A percentile compares a stretch with the other conserved stretches of the same genome.
These are phyloP conservation scores for Lignosus rhinocerotis DNA, from an alignment of 1,284 basidiomycete genomes.

Conservation along the genomic window DNA sequence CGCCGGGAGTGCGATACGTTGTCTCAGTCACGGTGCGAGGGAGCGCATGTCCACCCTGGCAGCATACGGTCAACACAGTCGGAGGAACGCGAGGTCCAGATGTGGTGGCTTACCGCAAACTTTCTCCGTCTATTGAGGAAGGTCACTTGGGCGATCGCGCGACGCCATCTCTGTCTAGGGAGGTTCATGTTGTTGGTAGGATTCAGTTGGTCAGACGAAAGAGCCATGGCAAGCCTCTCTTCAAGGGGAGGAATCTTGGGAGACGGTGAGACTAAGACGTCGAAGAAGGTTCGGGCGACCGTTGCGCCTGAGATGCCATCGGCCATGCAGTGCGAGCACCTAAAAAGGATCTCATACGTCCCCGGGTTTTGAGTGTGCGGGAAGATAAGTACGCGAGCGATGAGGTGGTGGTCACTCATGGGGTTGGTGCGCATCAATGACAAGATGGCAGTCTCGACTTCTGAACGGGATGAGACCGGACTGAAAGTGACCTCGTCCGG, in stretches of 20 bases:
- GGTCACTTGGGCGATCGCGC: constrained; percentile 46
- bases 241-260: constrained; percentile 29
- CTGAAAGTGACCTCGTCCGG: constrained; percentile 39
- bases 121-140: constrained; percentile 33
- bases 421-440: constrained; percentile 15
- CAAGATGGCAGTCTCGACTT: constrained; percentile 27
- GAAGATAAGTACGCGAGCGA: constrained; percentile 21
- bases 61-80: neutral
- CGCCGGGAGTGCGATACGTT: constrained; percentile 40
- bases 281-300: constrained; percentile 45
- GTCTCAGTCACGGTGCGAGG: constrained; percentile 38
- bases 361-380: constrained; percentile 17
- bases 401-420: constrained; percentile 16
- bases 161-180: constrained; percentile 48
- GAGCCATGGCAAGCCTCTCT: constrained; percentile 40
- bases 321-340: constrained; percentile 47
- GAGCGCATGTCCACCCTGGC: constrained; percentile 60
- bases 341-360: constrained; percentile 43
- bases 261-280: constrained; percentile 38
- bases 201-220: constrained; percentile 1
- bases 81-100: neutral
- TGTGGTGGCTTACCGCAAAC: constrained; percentile 6
- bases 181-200: constrained; percentile 28
- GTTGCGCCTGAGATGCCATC: constrained; percentile 48
- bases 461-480: constrained; percentile 33